Base-by-base conservation (phyloP, 2,329 filamentous ascomycete genomes). In the Botryotinia convoluta region DNA sequence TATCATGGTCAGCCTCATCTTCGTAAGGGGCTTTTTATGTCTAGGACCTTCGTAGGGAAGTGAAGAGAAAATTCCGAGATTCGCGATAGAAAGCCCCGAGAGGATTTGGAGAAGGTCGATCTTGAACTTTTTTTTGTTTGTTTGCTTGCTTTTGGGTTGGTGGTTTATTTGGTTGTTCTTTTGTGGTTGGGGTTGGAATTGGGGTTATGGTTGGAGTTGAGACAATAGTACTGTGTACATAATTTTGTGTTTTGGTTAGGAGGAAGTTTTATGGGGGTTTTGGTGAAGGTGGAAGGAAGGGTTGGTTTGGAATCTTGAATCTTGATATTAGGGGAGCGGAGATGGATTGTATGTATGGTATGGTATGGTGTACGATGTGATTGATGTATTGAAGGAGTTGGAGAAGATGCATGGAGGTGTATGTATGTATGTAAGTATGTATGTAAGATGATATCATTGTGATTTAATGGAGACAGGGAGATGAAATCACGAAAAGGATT, bases 401-500 rank as follows among this genome's bases (percentile, higher is more conserved):
- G 26, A 42, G 37, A 39, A 26, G 62, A 48, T 48, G 63, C 35
- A 42, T 42, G 14, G 39, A 42, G 42, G 42, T 20, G 42, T 39
- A 39, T 10, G 20, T 45, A 22, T 22, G 44, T 45, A 45, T 26
- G 8, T 48, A 48, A 1, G 22, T 51, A n/a, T n/a, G 6, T 16
- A 54, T 54, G 48, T 54, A 54, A 14, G 44, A 65, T 65, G 63
- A 65, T 65, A 48, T 65, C 63, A 65, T 48, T 26, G 29, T 22
- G n/a, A 18, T 22, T 63, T 0, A 32, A 63, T 63, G 39, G 44
- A 65, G 42, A 48, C 63, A 18, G 4, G 44, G 62, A 65, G 29
- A 29, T 22, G 39, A 29, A 63, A 39, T 39, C 37, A 39, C 37
- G 37, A 39, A 39, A 63, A 26, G 20, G 37, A 39, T 39, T 39